Base-by-base conservation (phyloP, 1,284 basidiomycete species). In the Malassezia globosa region DNA sequence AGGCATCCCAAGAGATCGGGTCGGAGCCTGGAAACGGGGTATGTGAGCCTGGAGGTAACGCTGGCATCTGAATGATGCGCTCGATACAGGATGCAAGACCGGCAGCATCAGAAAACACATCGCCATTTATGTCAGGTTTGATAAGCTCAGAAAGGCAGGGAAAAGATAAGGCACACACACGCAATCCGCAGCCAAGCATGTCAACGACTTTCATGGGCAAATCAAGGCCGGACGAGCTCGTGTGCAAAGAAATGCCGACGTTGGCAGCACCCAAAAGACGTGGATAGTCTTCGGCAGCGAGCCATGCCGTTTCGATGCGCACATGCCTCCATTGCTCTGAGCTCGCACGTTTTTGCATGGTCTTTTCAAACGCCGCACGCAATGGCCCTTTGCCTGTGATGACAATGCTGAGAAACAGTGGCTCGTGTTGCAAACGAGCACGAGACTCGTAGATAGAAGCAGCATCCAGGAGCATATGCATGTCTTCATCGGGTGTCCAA, bases 181-280 rank as follows among this genome's bases (percentile, higher is more conserved):
- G 90, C 43, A 95, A 75, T 2, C 82, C 83, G 60, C 89, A 96
- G 0, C 94, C 94, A 73, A 97, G 94, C 94, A 97, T 96, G 72
- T 99, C 94, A 2, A 99, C 90, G 7, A 99, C 83, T 73, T 99
- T 99, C 94, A 99, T 99, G 1, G 94, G 94, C 44, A 99, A 76
- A 72, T 99, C 94, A 37, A 92, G 74, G 0, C 81, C 85, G 0
- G 87, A 92, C 1, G 86, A 89, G 69, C 85, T 88, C 14, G 82
- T 80, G 72, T 99, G 94, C 48, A 99, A 75, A 49, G 82, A 87
- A 40, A 97, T 79, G 1, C 94, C 94, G 16, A 99, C 63, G 72
- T 97, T 89, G 3, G 89, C 87, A 4, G 85, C 84, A 23, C 92
- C 86, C 5, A 66, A 50, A 13, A 66, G 51, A 0, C 54, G 25